Base-by-base conservation (phyloP, 768 basidiomycete species). In the Boletus rubroflammeus region DNA sequence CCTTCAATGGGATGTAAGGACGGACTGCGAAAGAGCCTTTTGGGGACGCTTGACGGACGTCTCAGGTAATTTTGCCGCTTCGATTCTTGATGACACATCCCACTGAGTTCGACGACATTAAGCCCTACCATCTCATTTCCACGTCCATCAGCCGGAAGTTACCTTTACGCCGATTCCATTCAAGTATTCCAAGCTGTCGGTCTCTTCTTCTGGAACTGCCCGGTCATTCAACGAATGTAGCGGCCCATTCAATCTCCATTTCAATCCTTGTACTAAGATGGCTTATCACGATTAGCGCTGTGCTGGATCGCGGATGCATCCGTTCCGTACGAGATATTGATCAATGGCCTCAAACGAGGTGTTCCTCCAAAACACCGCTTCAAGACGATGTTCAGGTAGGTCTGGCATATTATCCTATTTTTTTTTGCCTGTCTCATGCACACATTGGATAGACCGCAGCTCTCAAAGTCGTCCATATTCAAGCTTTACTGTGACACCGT, bases 281-380 rank as follows among this genome's bases (percentile, higher is more conserved):
- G 14, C 55, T 47, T 40, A 6, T 39, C 11, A 11, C 14, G 1
- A 28, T 40, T 64, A 91, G 90, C 88, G 0, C 67, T 93, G 10
- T 88, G 81, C 51, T 94, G 85, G 85, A 71, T 82, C 3, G 79
- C 83, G 14, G 82, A 82, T 45, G 73, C 77, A 0, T 50, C 62
- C 2, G 58, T 61, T n/a, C 55, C 72, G 6, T 66, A 72, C 28
- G 89, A 95, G 64, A 77, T 90, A 21, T 63, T 93, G 43, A 88
- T 89, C 58, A 90, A 89, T 56, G 91, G 92, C 3, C 72, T 85
- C n/a, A 85, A 81, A 62, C 83, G 91, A 42, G 91, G 91, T 2
- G 82, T 88, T 2, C 74, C 88, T 11, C 81, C 85, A 0, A 91
- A 88, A 64, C 81, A 89, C 61, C 77, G 86, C 25, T 75, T 80